A percentile compares a stretch with the other conserved stretches of the same genome.
phyloP scores from a whole-genome alignment of 176 grass and related monocot genomes.

The Neostapfia colusana region DNA sequence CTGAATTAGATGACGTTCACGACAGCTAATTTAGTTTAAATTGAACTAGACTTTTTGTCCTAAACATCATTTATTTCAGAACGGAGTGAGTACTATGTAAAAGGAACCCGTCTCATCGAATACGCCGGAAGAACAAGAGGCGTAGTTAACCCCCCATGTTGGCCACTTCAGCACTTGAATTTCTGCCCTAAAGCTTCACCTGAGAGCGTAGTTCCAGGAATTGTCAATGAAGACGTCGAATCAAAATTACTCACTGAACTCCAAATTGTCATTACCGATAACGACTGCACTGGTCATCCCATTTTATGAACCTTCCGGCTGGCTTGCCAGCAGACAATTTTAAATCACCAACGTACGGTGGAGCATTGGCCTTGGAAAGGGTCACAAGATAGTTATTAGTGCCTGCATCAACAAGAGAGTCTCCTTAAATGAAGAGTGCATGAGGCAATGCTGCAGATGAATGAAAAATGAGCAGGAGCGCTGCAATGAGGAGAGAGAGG shows the following conservation, averaged over 20 bases:
- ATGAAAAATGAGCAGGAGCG: constrained; percentile 39
- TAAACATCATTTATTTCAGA: too few relatives aligned
- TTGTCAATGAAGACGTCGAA: constrained; percentile 8
- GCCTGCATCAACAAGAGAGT: constrained; percentile 83
- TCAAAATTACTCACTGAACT: background rate
- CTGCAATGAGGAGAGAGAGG: constrained; percentile 23
- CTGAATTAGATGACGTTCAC: too few relatives aligned
- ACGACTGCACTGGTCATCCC: constrained; percentile 80
- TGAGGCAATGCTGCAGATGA: constrained; percentile 41
- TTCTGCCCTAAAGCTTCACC: constrained; percentile 71
- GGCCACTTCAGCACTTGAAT: constrained; percentile 30
- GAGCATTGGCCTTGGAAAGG: constrained; percentile 77
- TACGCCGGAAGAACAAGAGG: constrained; percentile 88
- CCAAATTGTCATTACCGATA: constrained; percentile 51
- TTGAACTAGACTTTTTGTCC: too few relatives aligned
- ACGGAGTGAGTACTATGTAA: too few relatives aligned
- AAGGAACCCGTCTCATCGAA: constrained; percentile 80
- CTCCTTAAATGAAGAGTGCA: constrained; percentile 80
- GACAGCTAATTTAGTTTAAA: too few relatives aligned
- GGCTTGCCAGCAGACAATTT: constrained; percentile 63
- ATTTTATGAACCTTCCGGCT: constrained; percentile 92
- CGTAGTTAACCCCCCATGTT: constrained; percentile 67
- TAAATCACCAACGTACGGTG: constrained; percentile 84
- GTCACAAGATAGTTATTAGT: constrained; percentile 90
- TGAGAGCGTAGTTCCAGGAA: constrained; percentile 21